phyloP scores from a whole-genome alignment of 768 basidiomycete genomes.

The Leccinum subgranulosum region DNA sequence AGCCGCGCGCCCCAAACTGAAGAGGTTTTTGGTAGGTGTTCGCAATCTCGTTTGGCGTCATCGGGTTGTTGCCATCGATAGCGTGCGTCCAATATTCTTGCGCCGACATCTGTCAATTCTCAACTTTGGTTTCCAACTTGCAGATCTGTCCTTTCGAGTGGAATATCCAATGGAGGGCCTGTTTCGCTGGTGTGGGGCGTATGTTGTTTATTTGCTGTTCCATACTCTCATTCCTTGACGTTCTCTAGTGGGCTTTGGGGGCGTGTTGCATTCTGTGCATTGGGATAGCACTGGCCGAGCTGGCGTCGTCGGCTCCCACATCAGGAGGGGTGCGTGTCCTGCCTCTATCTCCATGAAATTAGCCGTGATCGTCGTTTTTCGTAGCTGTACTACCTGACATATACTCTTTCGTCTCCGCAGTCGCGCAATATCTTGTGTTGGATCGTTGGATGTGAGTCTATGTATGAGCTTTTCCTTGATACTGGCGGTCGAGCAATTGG shows the following conservation, averaged over 20 bases:
- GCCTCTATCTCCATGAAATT: neutral
- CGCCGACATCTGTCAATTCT: neutral
- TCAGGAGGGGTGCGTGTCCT: conserved; percentile 32
- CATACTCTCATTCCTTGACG: neutral
- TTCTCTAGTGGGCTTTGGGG: conserved; percentile 33
- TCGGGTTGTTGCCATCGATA: conserved; percentile 63
- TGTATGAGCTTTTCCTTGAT: neutral
- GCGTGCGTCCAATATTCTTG: conserved; percentile 36
- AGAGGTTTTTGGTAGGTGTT: conserved; percentile 46
- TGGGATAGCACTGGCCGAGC: conserved; percentile 37
- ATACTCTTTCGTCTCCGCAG: conserved; percentile 48
- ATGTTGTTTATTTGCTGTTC: conserved; percentile 4
- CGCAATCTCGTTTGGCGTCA: conserved; percentile 65
- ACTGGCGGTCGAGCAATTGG: neutral
- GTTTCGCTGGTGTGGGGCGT: conserved; percentile 44
- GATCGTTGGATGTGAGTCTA: conserved; percentile 58
- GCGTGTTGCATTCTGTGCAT: conserved; percentile 31
- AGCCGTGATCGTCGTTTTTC: neutral
- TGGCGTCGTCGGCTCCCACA: conserved; percentile 37
- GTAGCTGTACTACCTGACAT: conserved; percentile 65
- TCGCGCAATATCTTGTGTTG: conserved; percentile 60
- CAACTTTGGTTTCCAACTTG: neutral
- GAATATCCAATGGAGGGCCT: conserved; percentile 47
- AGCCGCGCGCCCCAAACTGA: no score
- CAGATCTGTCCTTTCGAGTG: conserved; percentile 42